Base-by-base conservation (phyloP, 2,329 filamentous ascomycete species). In the Stachybotrys echinatus region DNA sequence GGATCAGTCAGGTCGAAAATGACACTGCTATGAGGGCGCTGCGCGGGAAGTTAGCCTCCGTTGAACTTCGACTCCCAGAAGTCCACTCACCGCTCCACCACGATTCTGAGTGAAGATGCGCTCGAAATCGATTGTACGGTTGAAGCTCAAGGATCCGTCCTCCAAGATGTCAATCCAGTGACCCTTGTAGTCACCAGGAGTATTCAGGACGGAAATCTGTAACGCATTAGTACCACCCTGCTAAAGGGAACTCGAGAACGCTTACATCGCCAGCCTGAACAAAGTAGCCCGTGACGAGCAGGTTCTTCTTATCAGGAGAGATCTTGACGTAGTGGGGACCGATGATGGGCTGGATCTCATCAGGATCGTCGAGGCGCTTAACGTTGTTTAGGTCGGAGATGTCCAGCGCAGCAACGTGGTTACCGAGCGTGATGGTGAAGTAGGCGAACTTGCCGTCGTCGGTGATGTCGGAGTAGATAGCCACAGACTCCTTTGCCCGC, bases 261-360 rank as follows among this genome's bases (percentile, higher is more conserved):
- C 61, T 57, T 59, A 68, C 66, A 52, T 80, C 76, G 22, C 81
- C 80, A 10, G 74, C 79, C 65, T 85, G 80, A 3, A 85, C 79
- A 58, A 85, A 85, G 68, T 85, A 85, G 48, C 83, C 82, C n/a
- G 78, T 83, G 14, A 84, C 80, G 2, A 84, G 70, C 17, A 85
- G 64, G 61, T 84, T 79, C 71, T 82, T 82, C 71, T 84, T 80
- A 55, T 84, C 81, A 0, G 81, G 81, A 5, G 78, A 77, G 52
- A 85, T 71, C 70, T 84, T 85, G 67, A 85, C 68, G 57, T 84
- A 85, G 68, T 85, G 81, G 0, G 81, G 81, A 1, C 81, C 80
- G 48, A 83, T 72, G 51, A 77, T 80, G 19, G 79, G 79, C 62
- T 85, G 81, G 23, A 70, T 63, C 62, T 79, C 76, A 50, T 82